These are phyloP conservation scores for Calocybe indica DNA, from an alignment of 768 basidiomycete species.

Conservation along the genomic window DNA sequence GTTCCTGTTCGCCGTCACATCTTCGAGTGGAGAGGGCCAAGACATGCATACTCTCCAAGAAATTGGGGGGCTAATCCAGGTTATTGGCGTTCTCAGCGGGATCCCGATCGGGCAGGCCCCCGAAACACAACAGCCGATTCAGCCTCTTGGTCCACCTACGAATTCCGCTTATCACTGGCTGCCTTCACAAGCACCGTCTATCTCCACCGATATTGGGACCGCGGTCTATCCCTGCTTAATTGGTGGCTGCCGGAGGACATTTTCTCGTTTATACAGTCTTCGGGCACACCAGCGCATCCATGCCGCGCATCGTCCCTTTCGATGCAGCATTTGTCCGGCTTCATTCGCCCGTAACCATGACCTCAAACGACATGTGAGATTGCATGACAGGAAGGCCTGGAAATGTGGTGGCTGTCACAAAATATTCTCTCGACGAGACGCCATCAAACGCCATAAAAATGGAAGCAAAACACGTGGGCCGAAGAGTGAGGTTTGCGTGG, in stretches of 20 bases:
- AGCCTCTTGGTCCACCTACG: slow-evolving; percentile 23
- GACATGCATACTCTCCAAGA: slow-evolving; percentile 63
- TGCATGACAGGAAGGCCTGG: slow-evolving; percentile 71
- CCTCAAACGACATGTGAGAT: slow-evolving; percentile 67
- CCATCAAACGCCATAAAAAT: slow-evolving; percentile 74
- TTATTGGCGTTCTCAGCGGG: slow-evolving; percentile 74
- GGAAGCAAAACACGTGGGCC: slow-evolving; percentile 45
- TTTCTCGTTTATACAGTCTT: slow-evolving; percentile 62
- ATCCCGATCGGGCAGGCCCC: slow-evolving; percentile 57
- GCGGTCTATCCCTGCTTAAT: slow-evolving; percentile 80
- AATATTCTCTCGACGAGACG: slow-evolving; percentile 71
- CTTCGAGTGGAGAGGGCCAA: slow-evolving; percentile 45
- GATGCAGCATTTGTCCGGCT: slow-evolving; percentile 60
- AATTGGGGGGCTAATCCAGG: slow-evolving; percentile 76
- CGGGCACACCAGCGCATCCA: slow-evolving; percentile 70
- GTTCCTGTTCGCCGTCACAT: slow-evolving; percentile 74
- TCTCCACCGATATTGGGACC: slow-evolving; percentile 51
- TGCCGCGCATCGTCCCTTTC: slow-evolving; percentile 57
- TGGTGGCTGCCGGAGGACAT: slow-evolving; percentile 58
- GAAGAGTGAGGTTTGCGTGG: slow-evolving; percentile 46
- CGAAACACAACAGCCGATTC: slow-evolving; percentile 24
- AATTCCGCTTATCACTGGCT: slow-evolving; percentile 29
- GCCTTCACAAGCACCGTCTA: slow-evolving; percentile 16
- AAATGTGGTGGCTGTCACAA: slow-evolving; percentile 71
- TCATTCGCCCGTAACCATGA: slow-evolving; percentile 79